phyloP scores from a whole-genome alignment of 352 stramenopile species.

The Globisporangium nunn region DNA sequence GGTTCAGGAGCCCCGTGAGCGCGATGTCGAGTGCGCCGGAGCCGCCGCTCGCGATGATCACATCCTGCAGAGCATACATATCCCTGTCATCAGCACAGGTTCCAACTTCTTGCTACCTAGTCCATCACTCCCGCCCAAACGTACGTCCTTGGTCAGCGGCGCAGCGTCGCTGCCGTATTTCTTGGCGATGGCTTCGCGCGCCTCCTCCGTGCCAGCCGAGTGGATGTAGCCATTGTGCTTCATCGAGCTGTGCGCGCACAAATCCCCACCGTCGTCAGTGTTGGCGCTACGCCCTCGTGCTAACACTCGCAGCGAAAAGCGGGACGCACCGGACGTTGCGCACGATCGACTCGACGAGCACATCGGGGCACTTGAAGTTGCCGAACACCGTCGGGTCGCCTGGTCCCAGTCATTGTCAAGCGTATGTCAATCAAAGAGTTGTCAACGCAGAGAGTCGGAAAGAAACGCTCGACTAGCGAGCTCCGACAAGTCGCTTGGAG shows the following conservation, averaged over 20 bases:
- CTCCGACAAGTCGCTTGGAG: not conserved
- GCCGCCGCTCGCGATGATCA: constrained; percentile 92
- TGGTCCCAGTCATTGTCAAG: constrained; percentile 10
- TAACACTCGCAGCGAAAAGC: not conserved
- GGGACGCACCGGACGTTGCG: constrained; percentile 40
- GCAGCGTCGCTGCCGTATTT: constrained; percentile 54
- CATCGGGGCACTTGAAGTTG: constrained; percentile 87
- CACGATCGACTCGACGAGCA: constrained; percentile 75
- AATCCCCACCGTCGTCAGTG: not conserved
- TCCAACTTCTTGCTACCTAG: not conserved
- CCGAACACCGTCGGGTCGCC: constrained; percentile 91
- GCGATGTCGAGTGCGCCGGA: constrained; percentile 92
- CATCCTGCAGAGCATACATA: constrained; percentile 36
- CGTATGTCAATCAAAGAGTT: not conserved
- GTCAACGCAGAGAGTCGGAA: constrained; percentile 4
- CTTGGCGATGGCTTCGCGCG: constrained; percentile 85
- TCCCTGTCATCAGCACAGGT: not conserved
- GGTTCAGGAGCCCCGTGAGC: constrained; percentile 86
- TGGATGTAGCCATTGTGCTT: constrained; percentile 92
- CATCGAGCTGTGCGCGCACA: constrained; percentile 37
- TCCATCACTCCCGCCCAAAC: not conserved
- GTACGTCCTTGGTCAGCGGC: constrained; percentile 71
- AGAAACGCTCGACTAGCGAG: not conserved
- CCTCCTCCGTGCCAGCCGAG: constrained; percentile 80
- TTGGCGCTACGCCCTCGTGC: not conserved